Conservation (phyloP, 2,329 filamentous ascomycete genomes). For the Trichoderma atroviride region DNA sequence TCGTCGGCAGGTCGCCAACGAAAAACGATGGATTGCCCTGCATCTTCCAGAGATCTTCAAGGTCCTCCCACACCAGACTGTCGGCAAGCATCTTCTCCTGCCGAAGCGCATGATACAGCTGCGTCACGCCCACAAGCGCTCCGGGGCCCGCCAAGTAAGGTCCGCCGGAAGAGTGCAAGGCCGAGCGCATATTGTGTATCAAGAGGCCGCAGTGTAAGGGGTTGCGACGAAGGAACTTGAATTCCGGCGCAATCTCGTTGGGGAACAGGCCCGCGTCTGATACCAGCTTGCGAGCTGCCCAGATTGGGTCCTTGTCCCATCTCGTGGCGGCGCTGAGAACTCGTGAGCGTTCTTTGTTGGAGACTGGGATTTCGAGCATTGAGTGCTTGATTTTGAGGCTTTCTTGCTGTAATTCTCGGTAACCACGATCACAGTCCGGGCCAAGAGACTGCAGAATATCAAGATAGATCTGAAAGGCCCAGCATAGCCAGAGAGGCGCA, state of each 20-base stretch:
- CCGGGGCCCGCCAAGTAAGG: neutral
- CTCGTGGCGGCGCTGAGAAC: neutral
- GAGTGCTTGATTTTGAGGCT: neutral
- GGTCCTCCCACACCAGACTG: neutral
- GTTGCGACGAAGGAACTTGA: slow-evolving; percentile 3
- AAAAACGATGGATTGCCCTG: neutral
- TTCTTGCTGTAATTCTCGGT: neutral
- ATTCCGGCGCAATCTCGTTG: neutral
- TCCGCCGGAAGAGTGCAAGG: neutral
- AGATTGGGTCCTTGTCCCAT: neutral
- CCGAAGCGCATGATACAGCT: slow-evolving; percentile 7
- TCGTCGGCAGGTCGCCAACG: neutral
- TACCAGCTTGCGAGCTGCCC: neutral
- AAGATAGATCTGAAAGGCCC: neutral
- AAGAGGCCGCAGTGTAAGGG: neutral
- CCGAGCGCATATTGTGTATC: slow-evolving; percentile 3
- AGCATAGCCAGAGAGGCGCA: neutral
- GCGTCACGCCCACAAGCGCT: neutral
- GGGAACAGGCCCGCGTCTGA: neutral
- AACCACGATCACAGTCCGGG: neutral
- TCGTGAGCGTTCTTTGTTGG: neutral
- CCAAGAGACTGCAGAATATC: slow-evolving; percentile 3
- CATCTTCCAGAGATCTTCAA: neutral
- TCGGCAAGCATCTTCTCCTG: slow-evolving; percentile 11
- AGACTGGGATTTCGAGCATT: neutral